Evolutionary conservation across 2,329 filamentous ascomycete species (phyloP).

Genomic region (Fusarium keratoplasticum): DNA sequence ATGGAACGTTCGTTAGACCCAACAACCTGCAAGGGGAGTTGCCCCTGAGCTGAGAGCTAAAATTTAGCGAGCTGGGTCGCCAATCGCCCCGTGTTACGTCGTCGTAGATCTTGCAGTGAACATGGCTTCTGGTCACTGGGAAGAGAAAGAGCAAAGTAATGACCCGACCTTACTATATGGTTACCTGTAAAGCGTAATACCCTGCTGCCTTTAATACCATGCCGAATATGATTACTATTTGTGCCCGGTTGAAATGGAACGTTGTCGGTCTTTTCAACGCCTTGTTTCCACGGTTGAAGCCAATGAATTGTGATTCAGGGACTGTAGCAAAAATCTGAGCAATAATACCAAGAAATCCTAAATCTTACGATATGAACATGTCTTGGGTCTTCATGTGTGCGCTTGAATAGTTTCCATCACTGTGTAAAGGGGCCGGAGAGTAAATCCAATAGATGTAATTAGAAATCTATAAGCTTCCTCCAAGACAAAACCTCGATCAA

Average conservation of each 20-base stretch:
- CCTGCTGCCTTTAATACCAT: not conserved
- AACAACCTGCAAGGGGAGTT: not conserved
- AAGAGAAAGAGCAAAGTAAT: not conserved
- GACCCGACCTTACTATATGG: not conserved
- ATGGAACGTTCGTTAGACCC: not conserved
- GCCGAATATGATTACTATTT: not conserved
- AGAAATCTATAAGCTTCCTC: not conserved
- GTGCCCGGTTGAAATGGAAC: not conserved
- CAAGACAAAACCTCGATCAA: not conserved
- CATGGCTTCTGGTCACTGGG: not conserved
- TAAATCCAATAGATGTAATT: not conserved
- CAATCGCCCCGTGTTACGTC: not conserved
- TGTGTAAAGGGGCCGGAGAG: too few relatives aligned
- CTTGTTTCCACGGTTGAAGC: not conserved
- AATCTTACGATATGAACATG: too few relatives aligned
- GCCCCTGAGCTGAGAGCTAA: not conserved
- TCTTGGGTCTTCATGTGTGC: too few relatives aligned
- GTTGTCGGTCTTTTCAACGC: too few relatives aligned
- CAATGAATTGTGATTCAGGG: not conserved
- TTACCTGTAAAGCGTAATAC: not conserved
- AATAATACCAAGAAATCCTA: too few relatives aligned
- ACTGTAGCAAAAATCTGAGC: too few relatives aligned
- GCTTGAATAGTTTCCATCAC: too few relatives aligned
- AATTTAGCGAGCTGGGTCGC: not conserved
- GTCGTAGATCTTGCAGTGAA: not conserved